phyloP scores from a whole-genome alignment of 2,329 filamentous ascomycete species.

The Sclerotinia minor region DNA sequence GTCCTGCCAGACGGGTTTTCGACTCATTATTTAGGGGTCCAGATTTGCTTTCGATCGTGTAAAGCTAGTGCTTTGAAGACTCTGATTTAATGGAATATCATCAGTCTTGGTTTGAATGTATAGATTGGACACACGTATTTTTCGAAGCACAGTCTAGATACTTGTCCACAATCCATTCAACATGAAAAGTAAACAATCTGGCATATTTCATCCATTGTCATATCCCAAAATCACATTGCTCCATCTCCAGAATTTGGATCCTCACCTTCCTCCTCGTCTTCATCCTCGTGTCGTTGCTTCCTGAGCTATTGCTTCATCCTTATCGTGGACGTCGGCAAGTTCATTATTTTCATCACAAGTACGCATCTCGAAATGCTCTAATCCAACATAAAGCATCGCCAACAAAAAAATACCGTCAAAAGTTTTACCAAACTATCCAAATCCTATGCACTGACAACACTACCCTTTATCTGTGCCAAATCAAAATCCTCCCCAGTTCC shows the following conservation, averaged over 20 bases:
- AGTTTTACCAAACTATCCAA: background rate
- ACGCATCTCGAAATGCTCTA: background rate
- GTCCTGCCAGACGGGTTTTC: background rate
- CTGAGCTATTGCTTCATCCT: background rate
- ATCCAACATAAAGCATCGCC: background rate
- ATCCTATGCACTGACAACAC: background rate
- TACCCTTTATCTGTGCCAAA: background rate
- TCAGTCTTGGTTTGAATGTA: background rate
- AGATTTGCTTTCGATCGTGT: background rate
- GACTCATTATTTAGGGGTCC: background rate
- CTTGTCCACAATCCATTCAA: background rate
- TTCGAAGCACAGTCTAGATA: background rate
- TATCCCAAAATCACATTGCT: background rate
- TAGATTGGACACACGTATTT: background rate
- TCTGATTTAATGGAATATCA: background rate
- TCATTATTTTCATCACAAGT: background rate
- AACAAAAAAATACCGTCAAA: background rate
- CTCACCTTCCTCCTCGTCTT: background rate
- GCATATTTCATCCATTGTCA: background rate
- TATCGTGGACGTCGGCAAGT: background rate
- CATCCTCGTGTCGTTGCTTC: background rate
- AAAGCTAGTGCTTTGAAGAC: background rate
- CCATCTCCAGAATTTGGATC: slow-evolving; percentile 13
- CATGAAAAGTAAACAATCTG: background rate
- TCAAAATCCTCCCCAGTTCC: background rate